Conservation (phyloP, 2,329 filamentous ascomycete species). For the Colletotrichum falcatum region DNA sequence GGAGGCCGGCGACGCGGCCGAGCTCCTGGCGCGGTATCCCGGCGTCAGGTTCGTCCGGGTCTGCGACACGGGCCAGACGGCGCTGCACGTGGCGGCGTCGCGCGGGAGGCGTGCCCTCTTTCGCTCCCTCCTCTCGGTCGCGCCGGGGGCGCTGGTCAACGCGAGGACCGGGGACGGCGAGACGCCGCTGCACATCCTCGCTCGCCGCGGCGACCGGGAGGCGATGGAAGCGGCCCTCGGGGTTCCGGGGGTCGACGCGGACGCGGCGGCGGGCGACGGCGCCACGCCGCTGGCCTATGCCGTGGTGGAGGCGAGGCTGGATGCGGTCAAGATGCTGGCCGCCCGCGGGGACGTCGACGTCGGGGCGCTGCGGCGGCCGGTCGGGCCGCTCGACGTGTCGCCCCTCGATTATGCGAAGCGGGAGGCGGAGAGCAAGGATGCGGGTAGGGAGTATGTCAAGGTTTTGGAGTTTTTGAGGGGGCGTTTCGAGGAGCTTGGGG, state of each 20-base stretch:
- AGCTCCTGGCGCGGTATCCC: neutral
- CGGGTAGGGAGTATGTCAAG: neutral
- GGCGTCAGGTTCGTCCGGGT: neutral
- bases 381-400: neutral
- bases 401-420: neutral
- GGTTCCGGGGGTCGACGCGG: neutral
- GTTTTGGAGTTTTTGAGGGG: neutral
- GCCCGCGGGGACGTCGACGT: neutral
- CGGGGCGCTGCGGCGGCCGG: neutral
- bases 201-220: conserved; percentile 4
- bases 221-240: neutral
- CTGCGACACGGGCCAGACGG: neutral
- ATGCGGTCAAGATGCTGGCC: neutral
- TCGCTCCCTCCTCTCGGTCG: neutral
- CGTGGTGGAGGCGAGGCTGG: conserved; percentile 1
- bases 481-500: neutral
- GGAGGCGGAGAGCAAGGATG: neutral
- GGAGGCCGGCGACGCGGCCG: neutral
- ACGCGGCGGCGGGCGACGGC: neutral
- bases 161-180: neutral
- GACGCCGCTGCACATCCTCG: conserved; percentile 5
- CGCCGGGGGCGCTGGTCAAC: neutral
- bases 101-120: neutral
- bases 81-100: conserved; percentile 1
- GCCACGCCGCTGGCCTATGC: neutral